These are phyloP conservation scores for Apiosordaria backusii DNA, from an alignment of 495 filamentous ascomycete genomes.

Conservation along the genomic window DNA sequence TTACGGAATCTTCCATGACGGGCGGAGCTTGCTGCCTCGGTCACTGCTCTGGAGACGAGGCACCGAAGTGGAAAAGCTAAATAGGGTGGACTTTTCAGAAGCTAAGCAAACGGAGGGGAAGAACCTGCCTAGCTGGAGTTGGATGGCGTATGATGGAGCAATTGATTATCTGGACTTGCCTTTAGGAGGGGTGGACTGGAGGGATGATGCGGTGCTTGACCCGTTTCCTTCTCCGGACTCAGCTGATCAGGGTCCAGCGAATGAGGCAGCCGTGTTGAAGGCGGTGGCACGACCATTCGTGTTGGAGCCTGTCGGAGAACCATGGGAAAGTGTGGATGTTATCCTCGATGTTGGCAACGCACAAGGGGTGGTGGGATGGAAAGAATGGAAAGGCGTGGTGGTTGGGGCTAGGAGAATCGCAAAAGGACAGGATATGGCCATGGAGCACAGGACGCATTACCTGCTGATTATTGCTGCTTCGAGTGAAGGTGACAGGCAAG, in stretches of 20 bases:
- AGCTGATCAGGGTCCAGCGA: no score
- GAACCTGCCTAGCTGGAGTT: constrained; percentile 11
- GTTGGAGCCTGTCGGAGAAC: neutral
- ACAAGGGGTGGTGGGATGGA: no score
- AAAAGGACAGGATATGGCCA: neutral
- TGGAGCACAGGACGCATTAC: neutral
- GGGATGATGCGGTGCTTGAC: neutral
- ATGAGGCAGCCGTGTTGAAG: neutral
- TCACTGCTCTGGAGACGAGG: constrained; percentile 25
- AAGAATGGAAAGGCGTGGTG: neutral
- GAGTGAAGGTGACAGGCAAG: neutral
- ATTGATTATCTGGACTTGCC: constrained; percentile 2
- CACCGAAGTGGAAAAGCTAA: neutral
- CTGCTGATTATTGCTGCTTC: neutral
- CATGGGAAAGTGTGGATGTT: neutral
- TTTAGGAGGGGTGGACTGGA: constrained; percentile 7
- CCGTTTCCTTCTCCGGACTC: neutral
- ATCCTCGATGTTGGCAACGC: neutral
- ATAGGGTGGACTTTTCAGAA: neutral
- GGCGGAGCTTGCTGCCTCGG: constrained; percentile 15
- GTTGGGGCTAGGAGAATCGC: neutral
- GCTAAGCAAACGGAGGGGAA: neutral
- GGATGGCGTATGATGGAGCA: constrained; percentile 14
- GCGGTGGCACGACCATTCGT: neutral
- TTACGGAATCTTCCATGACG: constrained; percentile 26